These are phyloP conservation scores for Suillus subalutaceus DNA, from an alignment of 768 basidiomycete species.

Conservation along the genomic window DNA sequence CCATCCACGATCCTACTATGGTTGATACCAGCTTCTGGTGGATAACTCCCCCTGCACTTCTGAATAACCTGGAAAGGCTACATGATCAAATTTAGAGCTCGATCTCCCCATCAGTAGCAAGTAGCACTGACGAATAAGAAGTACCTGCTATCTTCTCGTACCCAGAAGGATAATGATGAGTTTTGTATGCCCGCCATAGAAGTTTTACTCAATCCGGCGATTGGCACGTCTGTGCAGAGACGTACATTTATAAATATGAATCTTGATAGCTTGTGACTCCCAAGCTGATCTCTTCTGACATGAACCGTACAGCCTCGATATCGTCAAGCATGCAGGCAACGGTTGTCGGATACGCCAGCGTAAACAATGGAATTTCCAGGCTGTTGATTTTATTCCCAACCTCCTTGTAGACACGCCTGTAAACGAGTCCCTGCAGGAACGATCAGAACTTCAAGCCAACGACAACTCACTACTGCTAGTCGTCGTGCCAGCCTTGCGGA, in stretches of 20 bases:
- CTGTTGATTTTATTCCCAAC: neutral
- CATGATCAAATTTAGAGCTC: neutral
- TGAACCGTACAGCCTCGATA: neutral
- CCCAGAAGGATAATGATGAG: neutral
- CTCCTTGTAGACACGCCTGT: neutral
- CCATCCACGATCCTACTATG: neutral
- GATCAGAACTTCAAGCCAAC: neutral
- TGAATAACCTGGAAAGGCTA: neutral
- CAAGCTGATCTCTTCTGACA: too few species aligned
- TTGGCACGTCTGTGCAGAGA: too few species aligned
- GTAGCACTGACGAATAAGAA: neutral
- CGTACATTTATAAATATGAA: too few species aligned
- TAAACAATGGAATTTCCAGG: neutral
- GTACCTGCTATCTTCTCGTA: neutral
- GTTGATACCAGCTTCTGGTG: neutral
- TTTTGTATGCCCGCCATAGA: neutral
- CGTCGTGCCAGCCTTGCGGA: neutral
- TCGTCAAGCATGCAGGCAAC: rapidly evolving
- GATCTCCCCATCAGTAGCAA: neutral
- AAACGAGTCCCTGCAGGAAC: neutral
- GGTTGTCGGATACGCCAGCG: neutral
- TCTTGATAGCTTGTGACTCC: too few species aligned
- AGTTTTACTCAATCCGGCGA: too few species aligned
- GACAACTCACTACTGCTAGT: neutral
- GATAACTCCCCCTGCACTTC: neutral